Percentiles rank a stretch among this genome's conserved stretches.
Conservation (phyloP, 2,329 filamentous ascomycete genomes). For the Pseudocercospora fuligena region DNA sequence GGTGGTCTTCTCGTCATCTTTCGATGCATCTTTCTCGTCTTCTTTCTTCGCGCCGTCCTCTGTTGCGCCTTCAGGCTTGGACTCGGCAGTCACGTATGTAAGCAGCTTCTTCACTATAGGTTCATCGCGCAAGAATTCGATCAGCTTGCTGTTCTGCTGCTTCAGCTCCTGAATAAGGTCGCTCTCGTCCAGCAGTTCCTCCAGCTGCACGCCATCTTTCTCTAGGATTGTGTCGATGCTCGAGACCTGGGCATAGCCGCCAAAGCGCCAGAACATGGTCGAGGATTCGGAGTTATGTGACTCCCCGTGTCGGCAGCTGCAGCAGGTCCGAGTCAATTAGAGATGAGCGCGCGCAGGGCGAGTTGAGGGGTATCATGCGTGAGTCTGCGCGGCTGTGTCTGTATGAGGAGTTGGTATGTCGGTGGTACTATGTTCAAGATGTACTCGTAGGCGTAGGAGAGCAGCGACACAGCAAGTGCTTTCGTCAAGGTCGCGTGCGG, state of each 20-base stretch:
- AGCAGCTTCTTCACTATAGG: conserved; percentile 82
- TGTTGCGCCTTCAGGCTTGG: conserved; percentile 56
- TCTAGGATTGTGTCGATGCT: conserved; percentile 96
- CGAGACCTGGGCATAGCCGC: conserved; percentile 96
- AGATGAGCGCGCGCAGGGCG: conserved; percentile 14
- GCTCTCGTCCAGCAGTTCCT: conserved; percentile 93
- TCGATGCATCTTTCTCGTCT: conserved; percentile 45
- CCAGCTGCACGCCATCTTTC: conserved; percentile 89
- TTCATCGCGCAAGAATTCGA: conserved; percentile 92
- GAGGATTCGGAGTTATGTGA: conserved; percentile 23
- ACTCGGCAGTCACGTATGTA: conserved; percentile 87
- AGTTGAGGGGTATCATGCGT: conserved; percentile 28
- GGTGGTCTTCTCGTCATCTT: conserved; percentile 54
- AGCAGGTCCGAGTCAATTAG: conserved; percentile 10
- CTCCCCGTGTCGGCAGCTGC: conserved; percentile 18
- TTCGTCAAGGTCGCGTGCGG: not conserved
- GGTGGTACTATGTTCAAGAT: conserved; percentile 3
- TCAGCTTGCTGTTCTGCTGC: conserved; percentile 95
- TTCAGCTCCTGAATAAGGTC: conserved; percentile 98
- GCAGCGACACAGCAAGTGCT: not conserved
- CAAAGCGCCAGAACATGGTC: conserved; percentile 99
- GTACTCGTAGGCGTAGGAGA: conserved; percentile 8
- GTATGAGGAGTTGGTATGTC: conserved; percentile 11
- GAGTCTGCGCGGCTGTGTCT: conserved; percentile 1
- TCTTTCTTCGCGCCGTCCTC: conserved; percentile 37